phyloP scores from a whole-genome alignment of 148 eudicot species.

The Rhododendron ferrugineum region DNA sequence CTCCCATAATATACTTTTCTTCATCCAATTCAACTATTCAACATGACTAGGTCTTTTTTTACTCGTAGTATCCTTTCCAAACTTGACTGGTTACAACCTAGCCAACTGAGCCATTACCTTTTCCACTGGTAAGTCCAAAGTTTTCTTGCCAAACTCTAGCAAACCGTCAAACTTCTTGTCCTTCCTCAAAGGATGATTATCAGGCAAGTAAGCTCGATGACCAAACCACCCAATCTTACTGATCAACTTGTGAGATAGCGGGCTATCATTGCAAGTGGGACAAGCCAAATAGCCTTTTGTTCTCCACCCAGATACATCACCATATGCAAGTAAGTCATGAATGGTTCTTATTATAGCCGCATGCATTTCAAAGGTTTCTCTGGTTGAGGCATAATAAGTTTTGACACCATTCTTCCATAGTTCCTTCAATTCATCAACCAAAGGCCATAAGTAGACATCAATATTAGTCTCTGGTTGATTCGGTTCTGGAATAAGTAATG shows the following conservation, averaged over 20 bases:
- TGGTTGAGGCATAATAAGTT: neutral
- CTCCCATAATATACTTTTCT: neutral
- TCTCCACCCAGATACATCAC: neutral
- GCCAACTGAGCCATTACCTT: neutral
- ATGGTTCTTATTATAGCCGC: neutral
- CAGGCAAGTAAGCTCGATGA: neutral
- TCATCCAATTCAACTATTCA: neutral
- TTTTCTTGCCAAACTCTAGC: neutral
- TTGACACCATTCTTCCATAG: neutral
- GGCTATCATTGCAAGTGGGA: neutral
- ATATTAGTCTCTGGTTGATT: neutral
- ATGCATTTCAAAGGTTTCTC: neutral
- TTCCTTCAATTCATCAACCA: constrained; percentile 3
- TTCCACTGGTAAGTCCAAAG: neutral
- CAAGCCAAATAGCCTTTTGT: neutral
- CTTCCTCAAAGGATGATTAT: neutral
- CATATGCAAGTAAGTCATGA: neutral
- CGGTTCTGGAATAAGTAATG: constrained; percentile 4
- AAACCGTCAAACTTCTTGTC: neutral
- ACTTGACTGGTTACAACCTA: neutral
- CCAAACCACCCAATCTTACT: neutral
- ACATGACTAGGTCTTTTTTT: too few relatives aligned
- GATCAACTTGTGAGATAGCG: neutral
- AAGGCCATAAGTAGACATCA: neutral
- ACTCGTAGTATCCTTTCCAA: too few relatives aligned